Conservation (phyloP, 345 rosid species). For the Aethionema arabicum region DNA sequence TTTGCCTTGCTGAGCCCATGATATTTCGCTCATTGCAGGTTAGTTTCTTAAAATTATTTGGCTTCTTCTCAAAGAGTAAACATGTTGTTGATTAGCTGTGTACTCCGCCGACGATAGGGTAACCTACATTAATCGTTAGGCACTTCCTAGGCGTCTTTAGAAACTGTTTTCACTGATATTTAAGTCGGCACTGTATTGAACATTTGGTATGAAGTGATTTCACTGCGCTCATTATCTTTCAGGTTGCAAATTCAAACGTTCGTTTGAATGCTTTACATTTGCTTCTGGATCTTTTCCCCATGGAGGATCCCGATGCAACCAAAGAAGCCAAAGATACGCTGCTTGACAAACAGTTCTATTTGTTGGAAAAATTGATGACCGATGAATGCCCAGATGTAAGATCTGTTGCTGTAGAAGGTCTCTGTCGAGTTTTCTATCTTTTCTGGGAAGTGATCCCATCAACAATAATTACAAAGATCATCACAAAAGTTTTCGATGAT, state of each 20-base stretch:
- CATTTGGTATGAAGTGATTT: constrained; percentile 8
- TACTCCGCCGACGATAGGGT: too few relatives aligned
- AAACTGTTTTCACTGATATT: neutral
- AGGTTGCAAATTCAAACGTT: constrained; percentile 95
- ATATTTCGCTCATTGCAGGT: constrained; percentile 91
- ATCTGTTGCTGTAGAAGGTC: constrained; percentile 94
- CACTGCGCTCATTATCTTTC: constrained; percentile 35
- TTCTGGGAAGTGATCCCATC: constrained; percentile 95
- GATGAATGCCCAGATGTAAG: constrained; percentile 92
- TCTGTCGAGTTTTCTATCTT: constrained; percentile 76
- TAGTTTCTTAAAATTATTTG: constrained; percentile 5
- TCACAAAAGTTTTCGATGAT: constrained; percentile 63
- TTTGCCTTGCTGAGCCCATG: constrained; percentile 79
- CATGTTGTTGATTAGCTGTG: neutral
- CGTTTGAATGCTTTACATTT: constrained; percentile 87
- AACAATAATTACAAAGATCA: constrained; percentile 70
- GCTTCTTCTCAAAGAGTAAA: neutral
- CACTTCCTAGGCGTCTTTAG: constrained; percentile 9
- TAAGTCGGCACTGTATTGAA: neutral
- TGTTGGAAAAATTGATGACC: constrained; percentile 69
- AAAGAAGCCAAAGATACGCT: constrained; percentile 83
- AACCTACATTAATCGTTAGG: neutral
- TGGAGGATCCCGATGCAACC: constrained; percentile 89
- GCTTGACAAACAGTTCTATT: constrained; percentile 80
- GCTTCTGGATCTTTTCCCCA: constrained; percentile 82